Evolutionary conservation across 805 yeast genomes (phyloP).

Genomic region (Pichia californica): DNA sequence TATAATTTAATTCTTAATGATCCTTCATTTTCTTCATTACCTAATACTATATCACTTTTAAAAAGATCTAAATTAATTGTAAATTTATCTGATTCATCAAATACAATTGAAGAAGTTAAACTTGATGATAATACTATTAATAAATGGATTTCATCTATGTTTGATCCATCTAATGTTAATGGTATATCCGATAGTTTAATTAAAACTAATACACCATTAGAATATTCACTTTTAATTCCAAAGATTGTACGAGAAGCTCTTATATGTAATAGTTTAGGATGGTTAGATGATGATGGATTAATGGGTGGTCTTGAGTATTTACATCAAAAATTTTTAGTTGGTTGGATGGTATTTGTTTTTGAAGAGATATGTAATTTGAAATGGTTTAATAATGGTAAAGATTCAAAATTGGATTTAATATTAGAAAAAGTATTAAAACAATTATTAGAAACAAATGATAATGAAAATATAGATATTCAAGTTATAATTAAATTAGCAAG

Average conservation of each 20-base stretch:
- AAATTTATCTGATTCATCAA: background rate
- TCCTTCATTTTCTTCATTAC: background rate
- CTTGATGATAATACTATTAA: constrained; percentile 28
- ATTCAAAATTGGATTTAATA: constrained; percentile 7
- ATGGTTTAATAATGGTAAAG: constrained; percentile 14
- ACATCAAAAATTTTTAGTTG: constrained; percentile 67
- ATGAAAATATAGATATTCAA: constrained; percentile 17
- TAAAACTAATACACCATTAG: constrained; percentile 56
- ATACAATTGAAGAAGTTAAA: background rate
- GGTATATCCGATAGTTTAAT: constrained; percentile 84
- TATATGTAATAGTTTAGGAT: constrained; percentile 47
- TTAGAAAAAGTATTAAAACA: constrained; percentile 17
- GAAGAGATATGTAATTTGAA: constrained; percentile 15
- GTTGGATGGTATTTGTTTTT: constrained; percentile 45
- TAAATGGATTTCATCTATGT: constrained; percentile 76
- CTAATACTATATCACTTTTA: constrained; percentile 8
- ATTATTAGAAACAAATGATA: constrained; percentile 15
- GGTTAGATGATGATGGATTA: constrained; percentile 53
- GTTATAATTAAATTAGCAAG: constrained; percentile 16
- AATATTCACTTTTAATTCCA: constrained; percentile 65
- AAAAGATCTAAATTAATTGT: background rate
- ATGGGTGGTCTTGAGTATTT: constrained; percentile 83
- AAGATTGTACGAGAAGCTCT: constrained; percentile 68
- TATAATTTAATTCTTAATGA: constrained; percentile 13
- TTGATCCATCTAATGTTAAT: constrained; percentile 48